A percentile compares a stretch with the other conserved stretches of the same genome.
Evolutionary conservation across 148 eudicot genomes (phyloP).

Genomic region (Fagopyrum tataricum): DNA sequence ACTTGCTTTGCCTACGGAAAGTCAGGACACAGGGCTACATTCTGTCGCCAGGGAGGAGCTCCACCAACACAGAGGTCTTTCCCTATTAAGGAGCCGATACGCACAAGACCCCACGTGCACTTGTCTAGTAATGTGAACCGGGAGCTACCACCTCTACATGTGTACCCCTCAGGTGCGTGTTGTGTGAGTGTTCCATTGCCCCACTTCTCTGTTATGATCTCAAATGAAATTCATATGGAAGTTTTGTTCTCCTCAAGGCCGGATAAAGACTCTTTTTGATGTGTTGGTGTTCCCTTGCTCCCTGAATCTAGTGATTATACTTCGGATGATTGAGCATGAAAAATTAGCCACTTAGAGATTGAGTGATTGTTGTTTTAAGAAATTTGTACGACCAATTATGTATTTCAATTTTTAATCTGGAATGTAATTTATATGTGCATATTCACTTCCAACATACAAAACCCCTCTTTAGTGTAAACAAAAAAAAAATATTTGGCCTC

Average conservation of each 20-base stretch:
- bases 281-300: conserved; percentile 66
- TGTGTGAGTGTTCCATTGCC: conserved; percentile 78
- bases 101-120: conserved; percentile 76
- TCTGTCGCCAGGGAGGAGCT: no score
- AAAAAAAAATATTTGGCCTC: neutral
- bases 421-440: conserved; percentile 5
- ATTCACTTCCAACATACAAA: conserved; percentile 6
- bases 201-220: conserved; percentile 51
- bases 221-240: conserved; percentile 82
- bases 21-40: no score
- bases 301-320: conserved; percentile 78
- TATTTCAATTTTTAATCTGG: no score
- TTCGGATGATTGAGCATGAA: conserved; percentile 53
- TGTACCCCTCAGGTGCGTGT: conserved; percentile 93
- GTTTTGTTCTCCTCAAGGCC: conserved; percentile 79
- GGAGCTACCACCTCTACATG: conserved; percentile 82
- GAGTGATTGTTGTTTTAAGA: neutral
- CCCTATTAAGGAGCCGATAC: conserved; percentile 76
- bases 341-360: neutral
- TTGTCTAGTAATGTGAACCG: conserved; percentile 82
- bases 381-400: no score
- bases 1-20: no score
- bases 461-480: neutral
- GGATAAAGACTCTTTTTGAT: conserved; percentile 88
- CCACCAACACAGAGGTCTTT: no score